These are phyloP conservation scores for Candida pseudoviswanathii DNA, from an alignment of 1,139 yeast genomes.

Conservation along the genomic window DNA sequence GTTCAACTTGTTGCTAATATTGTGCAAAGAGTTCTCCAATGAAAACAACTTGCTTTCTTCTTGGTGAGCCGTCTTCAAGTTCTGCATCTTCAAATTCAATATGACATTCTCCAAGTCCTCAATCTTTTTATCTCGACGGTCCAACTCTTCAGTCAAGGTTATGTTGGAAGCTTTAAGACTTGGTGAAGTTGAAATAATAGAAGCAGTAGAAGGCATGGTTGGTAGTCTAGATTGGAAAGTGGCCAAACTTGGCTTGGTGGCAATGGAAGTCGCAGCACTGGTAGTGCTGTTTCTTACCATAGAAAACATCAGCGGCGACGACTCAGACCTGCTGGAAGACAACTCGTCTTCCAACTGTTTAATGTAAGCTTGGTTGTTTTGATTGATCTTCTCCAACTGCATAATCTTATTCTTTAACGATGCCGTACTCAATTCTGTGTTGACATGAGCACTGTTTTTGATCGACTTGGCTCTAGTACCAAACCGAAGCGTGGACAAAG, in stretches of 20 bases:
- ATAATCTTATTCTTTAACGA: conserved; percentile 54
- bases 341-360: conserved; percentile 53
- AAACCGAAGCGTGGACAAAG: conserved; percentile 76
- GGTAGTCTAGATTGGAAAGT: conserved; percentile 10
- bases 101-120: conserved; percentile 41
- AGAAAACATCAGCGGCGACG: conserved; percentile 9
- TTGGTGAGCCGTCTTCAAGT: conserved; percentile 40
- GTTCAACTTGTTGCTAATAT: conserved; percentile 38
- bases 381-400: conserved; percentile 51
- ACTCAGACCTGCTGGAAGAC: conserved; percentile 4
- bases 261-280: conserved; percentile 5
- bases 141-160: conserved; percentile 22
- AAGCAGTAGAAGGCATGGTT: conserved; percentile 4
- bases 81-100: conserved; percentile 38
- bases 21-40: conserved; percentile 42
- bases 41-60: conserved; percentile 47
- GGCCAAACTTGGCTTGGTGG: conserved; percentile 7
- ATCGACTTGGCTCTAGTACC: conserved; percentile 80
- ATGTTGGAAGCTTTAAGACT: neutral
- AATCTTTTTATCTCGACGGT: conserved; percentile 38
- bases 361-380: conserved; percentile 44
- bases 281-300: conserved; percentile 7
- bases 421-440: conserved; percentile 64
- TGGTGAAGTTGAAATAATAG: conserved; percentile 5
- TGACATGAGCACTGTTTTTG: conserved; percentile 66